Evolutionary conservation across 2,329 filamentous ascomycete genomes (phyloP).

Genomic region (Apiospora koreana): DNA sequence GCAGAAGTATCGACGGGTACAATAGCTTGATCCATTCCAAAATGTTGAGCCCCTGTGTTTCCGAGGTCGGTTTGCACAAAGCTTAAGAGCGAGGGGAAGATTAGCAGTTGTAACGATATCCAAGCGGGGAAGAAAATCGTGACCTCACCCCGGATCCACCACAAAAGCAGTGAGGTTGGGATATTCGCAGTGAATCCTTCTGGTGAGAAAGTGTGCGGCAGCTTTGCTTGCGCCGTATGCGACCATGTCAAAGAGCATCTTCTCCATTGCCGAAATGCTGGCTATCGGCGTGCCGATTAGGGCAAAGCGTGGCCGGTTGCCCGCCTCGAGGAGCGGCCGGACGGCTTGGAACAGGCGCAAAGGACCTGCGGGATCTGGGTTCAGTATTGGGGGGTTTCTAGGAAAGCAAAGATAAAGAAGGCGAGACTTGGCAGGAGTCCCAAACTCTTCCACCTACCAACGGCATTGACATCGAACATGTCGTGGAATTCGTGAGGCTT

Average conservation of each 20-base stretch:
- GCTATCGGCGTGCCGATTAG: slow-evolving; percentile 18
- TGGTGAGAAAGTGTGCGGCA: neutral
- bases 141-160: slow-evolving; percentile 9
- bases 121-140: neutral
- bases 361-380: no score
- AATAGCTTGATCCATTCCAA: neutral
- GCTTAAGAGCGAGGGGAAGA: slow-evolving; percentile 7
- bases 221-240: slow-evolving; percentile 17
- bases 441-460: neutral
- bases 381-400: no score
- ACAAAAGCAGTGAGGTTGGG: neutral
- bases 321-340: slow-evolving; percentile 17
- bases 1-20: neutral
- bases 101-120: slow-evolving; percentile 17
- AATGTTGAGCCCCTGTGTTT: slow-evolving; percentile 13
- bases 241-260: slow-evolving; percentile 15
- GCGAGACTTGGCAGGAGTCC: no score
- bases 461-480: slow-evolving; percentile 17
- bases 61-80: neutral
- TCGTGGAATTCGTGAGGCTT: slow-evolving; percentile 15
- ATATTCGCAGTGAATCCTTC: neutral
- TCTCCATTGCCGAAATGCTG: slow-evolving; percentile 18
- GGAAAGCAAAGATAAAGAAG: no score
- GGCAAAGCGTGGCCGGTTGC: slow-evolving; percentile 17
- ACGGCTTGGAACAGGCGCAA: slow-evolving; percentile 19